These are phyloP conservation scores for Pelagophyceae sp. DNA, from an alignment of 352 stramenopile genomes.

Conservation along the genomic window DNA sequence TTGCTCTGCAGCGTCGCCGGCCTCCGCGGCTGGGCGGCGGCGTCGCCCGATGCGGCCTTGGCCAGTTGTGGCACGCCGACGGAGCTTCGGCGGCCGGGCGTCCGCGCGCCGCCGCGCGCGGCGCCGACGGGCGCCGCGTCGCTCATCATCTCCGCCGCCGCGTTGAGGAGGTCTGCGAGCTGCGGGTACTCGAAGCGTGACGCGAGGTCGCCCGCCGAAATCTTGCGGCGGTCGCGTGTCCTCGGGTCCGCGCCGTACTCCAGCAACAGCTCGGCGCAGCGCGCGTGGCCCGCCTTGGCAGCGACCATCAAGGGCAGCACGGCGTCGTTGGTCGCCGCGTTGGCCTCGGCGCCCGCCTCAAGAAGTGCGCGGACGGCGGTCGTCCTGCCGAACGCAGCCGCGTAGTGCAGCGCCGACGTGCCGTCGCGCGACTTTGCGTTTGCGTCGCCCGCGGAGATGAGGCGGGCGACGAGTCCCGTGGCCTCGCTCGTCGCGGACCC, in stretches of 20 bases:
- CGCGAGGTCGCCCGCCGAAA: neutral
- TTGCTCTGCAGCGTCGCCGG: no score
- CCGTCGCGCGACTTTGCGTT: neutral
- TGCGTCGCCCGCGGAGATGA: no score
- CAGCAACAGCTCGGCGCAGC: neutral
- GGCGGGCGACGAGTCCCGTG: neutral
- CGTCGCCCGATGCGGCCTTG: no score
- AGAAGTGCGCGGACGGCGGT: neutral
- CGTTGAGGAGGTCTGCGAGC: neutral
- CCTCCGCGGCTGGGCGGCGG: no score
- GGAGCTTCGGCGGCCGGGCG: no score
- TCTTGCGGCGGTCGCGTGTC: neutral
- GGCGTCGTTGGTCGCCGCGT: neutral
- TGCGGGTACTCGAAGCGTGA: neutral
- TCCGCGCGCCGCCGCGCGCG: no score
- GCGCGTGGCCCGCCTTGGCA: neutral
- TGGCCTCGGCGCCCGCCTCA: neutral
- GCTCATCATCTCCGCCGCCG: no score
- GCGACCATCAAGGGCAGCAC: neutral
- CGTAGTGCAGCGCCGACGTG: neutral
- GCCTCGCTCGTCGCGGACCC: neutral
- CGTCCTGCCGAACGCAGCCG: neutral
- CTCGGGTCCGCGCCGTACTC: neutral
- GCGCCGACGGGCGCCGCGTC: no score
- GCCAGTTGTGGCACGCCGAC: no score